Percentiles rank a stretch among this genome's conserved stretches.
Conservation (phyloP, 2,329 filamentous ascomycete genomes). For the Cryphonectria carpinicola region DNA sequence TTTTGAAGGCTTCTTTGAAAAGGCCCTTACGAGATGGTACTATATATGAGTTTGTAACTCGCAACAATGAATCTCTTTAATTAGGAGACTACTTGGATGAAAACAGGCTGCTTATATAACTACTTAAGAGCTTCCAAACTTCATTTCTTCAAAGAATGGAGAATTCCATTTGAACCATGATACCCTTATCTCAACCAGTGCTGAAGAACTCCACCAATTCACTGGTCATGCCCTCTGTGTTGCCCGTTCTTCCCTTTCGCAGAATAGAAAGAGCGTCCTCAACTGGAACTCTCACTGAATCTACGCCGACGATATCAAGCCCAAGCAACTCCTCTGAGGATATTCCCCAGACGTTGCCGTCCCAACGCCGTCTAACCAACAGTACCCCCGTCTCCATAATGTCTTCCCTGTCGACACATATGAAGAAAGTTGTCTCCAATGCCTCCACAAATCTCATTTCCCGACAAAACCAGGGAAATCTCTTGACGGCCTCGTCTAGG, state of each 20-base stretch:
- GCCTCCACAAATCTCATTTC: not conserved
- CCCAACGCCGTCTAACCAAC: not conserved
- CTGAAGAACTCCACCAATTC: not conserved
- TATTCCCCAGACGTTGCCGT: not conserved
- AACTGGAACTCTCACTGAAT: not conserved
- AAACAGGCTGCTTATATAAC: no score
- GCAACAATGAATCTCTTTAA: no score
- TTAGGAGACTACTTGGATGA: no score
- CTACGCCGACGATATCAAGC: not conserved
- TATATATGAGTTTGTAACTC: no score
- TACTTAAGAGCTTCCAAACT: no score
- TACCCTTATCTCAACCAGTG: no score
- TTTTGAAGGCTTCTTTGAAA: no score
- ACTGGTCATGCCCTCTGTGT: not conserved
- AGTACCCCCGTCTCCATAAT: not conserved
- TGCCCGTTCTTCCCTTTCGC: not conserved
- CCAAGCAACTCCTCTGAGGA: not conserved
- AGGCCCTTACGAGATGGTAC: no score
- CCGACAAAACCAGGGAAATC: not conserved
- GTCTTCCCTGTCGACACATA: not conserved
- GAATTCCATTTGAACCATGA: no score
- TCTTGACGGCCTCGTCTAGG: not conserved
- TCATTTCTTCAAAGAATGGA: no score
- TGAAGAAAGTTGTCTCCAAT: not conserved
- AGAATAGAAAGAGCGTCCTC: not conserved